Percentiles rank a stretch among this genome's conserved stretches.
Evolutionary conservation across 1,139 yeast species (phyloP).

Genomic region (Candida tropicalis): DNA sequence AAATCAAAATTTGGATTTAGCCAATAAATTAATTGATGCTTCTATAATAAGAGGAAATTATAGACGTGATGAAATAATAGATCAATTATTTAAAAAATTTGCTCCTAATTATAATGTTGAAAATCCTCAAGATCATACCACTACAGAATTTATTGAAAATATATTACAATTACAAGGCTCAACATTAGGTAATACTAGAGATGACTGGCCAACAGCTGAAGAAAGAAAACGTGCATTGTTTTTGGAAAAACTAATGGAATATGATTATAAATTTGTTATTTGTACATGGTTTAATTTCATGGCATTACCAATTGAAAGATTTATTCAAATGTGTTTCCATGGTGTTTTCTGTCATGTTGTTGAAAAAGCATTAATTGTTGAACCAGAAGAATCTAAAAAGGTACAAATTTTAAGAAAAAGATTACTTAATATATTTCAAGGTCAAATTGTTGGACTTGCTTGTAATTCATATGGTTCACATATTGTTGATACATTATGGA

Average conservation of each 20-base stretch:
- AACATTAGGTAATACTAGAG: slow-evolving; percentile 78
- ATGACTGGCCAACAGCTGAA: slow-evolving; percentile 91
- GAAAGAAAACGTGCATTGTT: slow-evolving; percentile 81
- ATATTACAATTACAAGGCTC: slow-evolving; percentile 65
- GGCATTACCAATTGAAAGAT: slow-evolving; percentile 57
- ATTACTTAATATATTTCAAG: slow-evolving; percentile 65
- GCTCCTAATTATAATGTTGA: slow-evolving; percentile 48
- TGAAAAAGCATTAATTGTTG: slow-evolving; percentile 56
- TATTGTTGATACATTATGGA: slow-evolving; percentile 83
- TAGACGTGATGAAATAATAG: slow-evolving; percentile 64
- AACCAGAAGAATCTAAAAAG: slow-evolving; percentile 46
- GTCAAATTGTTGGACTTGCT: slow-evolving; percentile 58
- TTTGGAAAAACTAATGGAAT: slow-evolving; percentile 68
- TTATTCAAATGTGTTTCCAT: slow-evolving; percentile 76
- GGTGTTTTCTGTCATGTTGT: slow-evolving; percentile 89
- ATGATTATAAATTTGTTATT: slow-evolving; percentile 60
- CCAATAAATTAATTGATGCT: slow-evolving; percentile 68
- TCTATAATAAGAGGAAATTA: slow-evolving; percentile 62
- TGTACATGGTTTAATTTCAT: slow-evolving; percentile 64
- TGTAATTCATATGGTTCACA: slow-evolving; percentile 94
- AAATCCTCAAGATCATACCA: slow-evolving; percentile 39
- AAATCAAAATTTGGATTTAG: slow-evolving; percentile 68
- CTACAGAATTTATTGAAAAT: slow-evolving; percentile 62
- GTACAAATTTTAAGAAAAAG: slow-evolving; percentile 64
- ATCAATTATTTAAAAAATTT: slow-evolving; percentile 60